Evolutionary conservation across 306 rosid genomes (phyloP).

Genomic region (Astragalus membranaceus): DNA sequence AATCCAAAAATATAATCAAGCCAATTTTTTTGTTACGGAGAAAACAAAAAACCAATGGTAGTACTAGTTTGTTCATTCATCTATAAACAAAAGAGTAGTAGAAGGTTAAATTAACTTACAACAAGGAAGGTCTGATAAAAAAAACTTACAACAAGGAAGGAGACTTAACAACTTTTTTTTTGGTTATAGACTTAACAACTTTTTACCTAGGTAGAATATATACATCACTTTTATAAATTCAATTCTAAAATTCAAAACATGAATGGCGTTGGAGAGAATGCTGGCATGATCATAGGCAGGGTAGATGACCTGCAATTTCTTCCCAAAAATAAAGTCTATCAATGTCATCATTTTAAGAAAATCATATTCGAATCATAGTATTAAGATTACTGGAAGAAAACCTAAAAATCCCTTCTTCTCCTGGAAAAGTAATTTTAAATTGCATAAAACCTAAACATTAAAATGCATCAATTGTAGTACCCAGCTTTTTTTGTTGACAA

Average conservation of each 20-base stretch:
- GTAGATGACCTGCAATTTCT: constrained; percentile 34
- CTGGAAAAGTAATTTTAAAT: too few species aligned
- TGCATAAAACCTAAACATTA: too few species aligned
- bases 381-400: too few species aligned
- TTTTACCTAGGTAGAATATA: not conserved
- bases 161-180: not conserved
- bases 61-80: too few species aligned
- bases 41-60: too few species aligned
- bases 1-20: too few species aligned
- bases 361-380: not conserved
- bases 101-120: not conserved
- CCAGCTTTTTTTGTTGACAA: too few species aligned
- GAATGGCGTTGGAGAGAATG: constrained; percentile 53
- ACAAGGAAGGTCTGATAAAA: too few species aligned
- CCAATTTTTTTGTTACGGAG: too few species aligned
- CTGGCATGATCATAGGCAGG: constrained; percentile 31
- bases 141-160: not conserved
- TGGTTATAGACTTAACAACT: not conserved
- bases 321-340: not conserved
- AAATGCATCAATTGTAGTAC: too few species aligned
- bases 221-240: not conserved
- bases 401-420: too few species aligned
- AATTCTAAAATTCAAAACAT: constrained; percentile 39
- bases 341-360: not conserved
- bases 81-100: not conserved